Base-by-base conservation (phyloP, 306 rosid genomes). In the Pachyrhizus erosus region DNA sequence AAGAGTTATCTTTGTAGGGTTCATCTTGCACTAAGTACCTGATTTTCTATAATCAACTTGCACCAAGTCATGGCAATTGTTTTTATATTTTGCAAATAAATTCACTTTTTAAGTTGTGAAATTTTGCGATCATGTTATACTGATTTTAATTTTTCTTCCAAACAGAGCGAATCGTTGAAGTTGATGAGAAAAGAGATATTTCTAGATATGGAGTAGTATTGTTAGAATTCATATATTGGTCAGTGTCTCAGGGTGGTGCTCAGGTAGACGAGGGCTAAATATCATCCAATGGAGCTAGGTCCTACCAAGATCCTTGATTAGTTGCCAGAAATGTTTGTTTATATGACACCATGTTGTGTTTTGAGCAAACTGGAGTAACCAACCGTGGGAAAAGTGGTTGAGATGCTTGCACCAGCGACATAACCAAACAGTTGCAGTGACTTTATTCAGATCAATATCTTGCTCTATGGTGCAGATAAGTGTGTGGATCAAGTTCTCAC, bases 151-250 rank as follows among this genome's bases (percentile, higher is more conserved):
- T 46, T 46, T 13, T 46, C 52, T 62, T 86, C n/a, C 48, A 17
- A 51, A 51, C 26, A 15, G 17, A 15, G 17, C 31, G 7, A 46
- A 46, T 48, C 76, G 26, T 48, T 71, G 80, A 70, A 79, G 90
- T 89, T 42, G 92, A 89, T 48, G 91, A 86, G 18, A 46, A 74
- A 74, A 87, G 69, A 86, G 90, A 86, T 33, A 87, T 87, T 14
- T 89, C 83, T 58, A 84, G 91, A 82, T 91, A 85, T 34, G 94
- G 5, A 46, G 18, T 84, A 37, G 92, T 84, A 8, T 89, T 89
- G 11, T n/a, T 79, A 51, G 10, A 73, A 5, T 12, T 33, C 20
- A 7, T 40, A 68, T 7, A 40, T 68, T 33, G 40, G 15, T 34
- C 5, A n/a, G 24, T 17, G 24, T 20, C 18, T 13, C 15, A 45